A percentile compares a stretch with the other conserved stretches of the same genome.
Conservation (phyloP, 495 filamentous ascomycete species). For the Bacidia gigantensis region DNA sequence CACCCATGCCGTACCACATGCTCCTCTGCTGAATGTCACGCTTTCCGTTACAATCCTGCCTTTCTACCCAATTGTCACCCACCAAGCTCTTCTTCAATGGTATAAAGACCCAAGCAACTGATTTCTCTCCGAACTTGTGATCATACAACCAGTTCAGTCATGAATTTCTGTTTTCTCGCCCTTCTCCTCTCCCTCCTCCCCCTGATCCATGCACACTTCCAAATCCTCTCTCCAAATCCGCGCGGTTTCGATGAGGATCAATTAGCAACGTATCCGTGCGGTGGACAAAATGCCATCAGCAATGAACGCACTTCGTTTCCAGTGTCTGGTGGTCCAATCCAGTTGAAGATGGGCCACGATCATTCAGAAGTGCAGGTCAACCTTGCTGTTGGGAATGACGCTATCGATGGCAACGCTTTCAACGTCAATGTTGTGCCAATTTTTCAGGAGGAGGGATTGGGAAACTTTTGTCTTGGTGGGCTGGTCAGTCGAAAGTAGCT, state of each 20-base stretch:
- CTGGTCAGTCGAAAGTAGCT: conserved; percentile 18
- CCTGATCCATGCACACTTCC: conserved; percentile 45
- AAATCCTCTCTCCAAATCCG: conserved; percentile 39
- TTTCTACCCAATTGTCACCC: too few species aligned
- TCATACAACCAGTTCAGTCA: too few species aligned
- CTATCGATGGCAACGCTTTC: conserved; percentile 30
- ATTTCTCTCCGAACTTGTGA: too few species aligned
- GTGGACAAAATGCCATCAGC: conserved; percentile 35
- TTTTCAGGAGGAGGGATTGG: conserved; percentile 37
- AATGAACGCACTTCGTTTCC: conserved; percentile 38
- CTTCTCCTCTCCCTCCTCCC: conserved; percentile 22
- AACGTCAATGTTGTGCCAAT: conserved; percentile 38
- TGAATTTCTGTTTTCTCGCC: too few species aligned
- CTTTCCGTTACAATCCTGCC: too few species aligned
- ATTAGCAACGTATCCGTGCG: conserved; percentile 42
- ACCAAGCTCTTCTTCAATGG: too few species aligned
- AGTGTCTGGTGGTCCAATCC: conserved; percentile 33
- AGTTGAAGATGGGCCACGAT: conserved; percentile 41
- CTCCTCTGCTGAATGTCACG: too few species aligned
- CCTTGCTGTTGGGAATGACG: conserved; percentile 39
- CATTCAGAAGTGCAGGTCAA: conserved; percentile 42
- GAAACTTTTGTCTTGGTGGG: conserved; percentile 42
- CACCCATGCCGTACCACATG: too few species aligned
- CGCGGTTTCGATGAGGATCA: conserved; percentile 41
- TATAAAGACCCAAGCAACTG: too few species aligned